Evolutionary conservation across 2,329 filamentous ascomycete genomes (phyloP).

Genomic region (Rugonectria rugulosa): DNA sequence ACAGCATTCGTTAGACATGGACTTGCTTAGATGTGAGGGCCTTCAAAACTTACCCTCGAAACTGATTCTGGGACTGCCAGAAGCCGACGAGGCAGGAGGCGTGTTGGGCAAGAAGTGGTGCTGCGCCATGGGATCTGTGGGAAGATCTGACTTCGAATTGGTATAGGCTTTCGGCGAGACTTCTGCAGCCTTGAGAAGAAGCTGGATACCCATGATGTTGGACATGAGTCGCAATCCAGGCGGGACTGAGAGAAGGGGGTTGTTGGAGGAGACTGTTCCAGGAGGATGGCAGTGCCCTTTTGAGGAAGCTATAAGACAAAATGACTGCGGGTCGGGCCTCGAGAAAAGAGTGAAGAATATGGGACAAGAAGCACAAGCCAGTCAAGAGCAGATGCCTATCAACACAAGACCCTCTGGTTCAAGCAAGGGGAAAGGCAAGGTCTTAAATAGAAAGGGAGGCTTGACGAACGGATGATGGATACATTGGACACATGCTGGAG

Average conservation of each 20-base stretch:
- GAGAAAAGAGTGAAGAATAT: neutral
- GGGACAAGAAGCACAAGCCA: conserved; percentile 16
- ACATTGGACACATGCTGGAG: conserved; percentile 31
- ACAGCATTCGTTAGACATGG: conserved; percentile 9
- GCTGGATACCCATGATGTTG: conserved; percentile 31
- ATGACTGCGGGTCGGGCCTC: conserved; percentile 15
- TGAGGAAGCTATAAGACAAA: conserved; percentile 32
- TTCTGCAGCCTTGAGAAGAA: conserved; percentile 30
- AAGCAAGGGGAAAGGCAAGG: conserved; percentile 34
- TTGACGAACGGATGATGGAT: conserved; percentile 29
- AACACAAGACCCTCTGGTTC: conserved; percentile 21
- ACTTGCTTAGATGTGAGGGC: neutral
- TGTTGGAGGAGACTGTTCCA: conserved; percentile 24
- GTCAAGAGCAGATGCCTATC: conserved; percentile 20
- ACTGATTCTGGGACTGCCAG: conserved; percentile 46
- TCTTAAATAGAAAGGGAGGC: conserved; percentile 38
- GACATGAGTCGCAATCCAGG: conserved; percentile 15
- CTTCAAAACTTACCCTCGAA: conserved; percentile 39
- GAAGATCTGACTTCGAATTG: conserved; percentile 4
- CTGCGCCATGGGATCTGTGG: conserved; percentile 10
- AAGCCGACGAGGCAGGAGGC: conserved; percentile 40
- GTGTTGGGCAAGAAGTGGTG: conserved; percentile 30
- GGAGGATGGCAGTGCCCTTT: conserved; percentile 29
- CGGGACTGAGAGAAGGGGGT: conserved; percentile 19
- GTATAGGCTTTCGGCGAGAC: conserved; percentile 10